Percentiles rank a stretch among this genome's conserved stretches.
Evolutionary conservation across 192 early-diverging fungal genomes (phyloP).

Genomic region (Physocladia obscura): DNA sequence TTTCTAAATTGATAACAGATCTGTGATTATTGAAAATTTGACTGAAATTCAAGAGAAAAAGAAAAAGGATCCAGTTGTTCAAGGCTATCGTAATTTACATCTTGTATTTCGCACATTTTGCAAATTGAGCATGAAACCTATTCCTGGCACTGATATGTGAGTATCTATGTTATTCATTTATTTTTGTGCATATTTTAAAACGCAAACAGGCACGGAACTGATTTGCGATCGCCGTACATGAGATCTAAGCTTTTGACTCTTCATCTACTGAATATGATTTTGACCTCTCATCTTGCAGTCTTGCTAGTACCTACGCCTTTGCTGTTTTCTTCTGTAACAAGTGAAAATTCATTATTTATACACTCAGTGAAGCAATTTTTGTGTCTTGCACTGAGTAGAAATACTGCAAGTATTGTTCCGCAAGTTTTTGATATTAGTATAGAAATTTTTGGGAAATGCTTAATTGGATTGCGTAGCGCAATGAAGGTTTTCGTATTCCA

Average conservation of each 20-base stretch:
- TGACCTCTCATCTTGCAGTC: slow-evolving; percentile 72
- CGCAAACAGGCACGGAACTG: slow-evolving; percentile 47
- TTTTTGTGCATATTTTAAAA: slow-evolving; percentile 5
- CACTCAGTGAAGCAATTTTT: slow-evolving; percentile 85
- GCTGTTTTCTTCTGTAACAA: slow-evolving; percentile 36
- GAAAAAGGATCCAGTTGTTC: slow-evolving; percentile 10
- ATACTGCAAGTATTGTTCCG: slow-evolving; percentile 72
- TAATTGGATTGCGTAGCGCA: slow-evolving; percentile 65
- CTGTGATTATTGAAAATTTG: too few relatives aligned
- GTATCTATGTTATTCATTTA: not conserved
- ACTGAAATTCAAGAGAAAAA: slow-evolving; percentile 1
- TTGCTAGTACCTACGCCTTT: slow-evolving; percentile 62
- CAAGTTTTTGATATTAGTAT: slow-evolving; percentile 81
- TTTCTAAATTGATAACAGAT: too few relatives aligned
- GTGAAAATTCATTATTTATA: slow-evolving; percentile 51
- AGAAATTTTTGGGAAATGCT: slow-evolving; percentile 78
- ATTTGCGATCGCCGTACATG: slow-evolving; percentile 78
- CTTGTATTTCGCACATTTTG: slow-evolving; percentile 84
- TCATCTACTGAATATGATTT: slow-evolving; percentile 72
- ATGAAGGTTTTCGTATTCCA: too few relatives aligned
- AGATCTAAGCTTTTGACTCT: slow-evolving; percentile 82
- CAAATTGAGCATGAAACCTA: slow-evolving; percentile 84
- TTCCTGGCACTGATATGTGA: slow-evolving; percentile 60
- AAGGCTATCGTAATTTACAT: slow-evolving; percentile 67
- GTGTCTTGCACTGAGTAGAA: slow-evolving; percentile 77